Evolutionary conservation across 768 basidiomycete species (phyloP).

Genomic region (Lentinula sp.): DNA sequence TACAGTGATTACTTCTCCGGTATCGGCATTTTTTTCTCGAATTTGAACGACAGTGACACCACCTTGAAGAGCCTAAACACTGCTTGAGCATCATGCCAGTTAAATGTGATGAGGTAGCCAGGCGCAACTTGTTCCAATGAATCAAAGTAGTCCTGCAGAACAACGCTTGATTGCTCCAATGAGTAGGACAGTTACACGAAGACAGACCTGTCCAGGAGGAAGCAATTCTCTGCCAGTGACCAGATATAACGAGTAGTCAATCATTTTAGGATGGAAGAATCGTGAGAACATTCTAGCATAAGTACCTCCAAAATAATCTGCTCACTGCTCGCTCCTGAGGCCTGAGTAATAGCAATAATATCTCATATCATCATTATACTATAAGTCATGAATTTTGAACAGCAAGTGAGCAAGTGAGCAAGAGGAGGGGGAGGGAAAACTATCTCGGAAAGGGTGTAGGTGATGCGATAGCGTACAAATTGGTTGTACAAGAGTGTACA

Average conservation of each 20-base stretch:
- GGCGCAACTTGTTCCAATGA: constrained; percentile 63
- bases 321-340: too few species aligned
- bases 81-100: neutral
- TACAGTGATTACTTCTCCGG: constrained; percentile 50
- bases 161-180: constrained; percentile 4
- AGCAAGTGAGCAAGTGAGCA: neutral
- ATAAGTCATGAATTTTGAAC: neutral
- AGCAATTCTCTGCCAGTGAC: constrained; percentile 80
- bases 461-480: neutral
- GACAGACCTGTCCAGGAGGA: constrained; percentile 64
- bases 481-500: neutral
- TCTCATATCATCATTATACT: too few species aligned
- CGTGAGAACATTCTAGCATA: neutral
- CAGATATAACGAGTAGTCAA: constrained; percentile 77
- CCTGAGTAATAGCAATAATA: too few species aligned
- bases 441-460: too few species aligned
- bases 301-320: too few species aligned
- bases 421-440: neutral
- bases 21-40: constrained; percentile 80
- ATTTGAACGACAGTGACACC: constrained; percentile 90
- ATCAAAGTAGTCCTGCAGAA: constrained; percentile 55
- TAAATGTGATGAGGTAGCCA: neutral
- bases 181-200: neutral
- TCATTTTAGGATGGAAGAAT: constrained; percentile 1
- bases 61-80: constrained; percentile 63